phyloP scores from a whole-genome alignment of 345 rosid genomes.

The Pistacia vera region DNA sequence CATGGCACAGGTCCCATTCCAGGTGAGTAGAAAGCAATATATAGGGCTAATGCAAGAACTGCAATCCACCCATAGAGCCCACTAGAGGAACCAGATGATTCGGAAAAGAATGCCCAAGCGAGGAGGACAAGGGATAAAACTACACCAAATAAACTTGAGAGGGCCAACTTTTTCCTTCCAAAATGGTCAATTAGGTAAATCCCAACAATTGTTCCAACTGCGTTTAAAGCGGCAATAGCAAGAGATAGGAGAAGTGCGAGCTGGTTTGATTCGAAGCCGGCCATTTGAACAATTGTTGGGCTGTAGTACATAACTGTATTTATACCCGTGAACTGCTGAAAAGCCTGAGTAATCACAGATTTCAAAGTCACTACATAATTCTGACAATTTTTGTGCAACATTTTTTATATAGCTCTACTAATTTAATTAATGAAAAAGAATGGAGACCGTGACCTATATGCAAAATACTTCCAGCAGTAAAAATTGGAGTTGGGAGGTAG shows the following conservation, averaged over 20 bases:
- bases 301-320: slow-evolving; percentile 99
- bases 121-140: slow-evolving; percentile 63
- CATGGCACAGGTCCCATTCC: slow-evolving; percentile 99
- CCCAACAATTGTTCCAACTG: slow-evolving; percentile 80
- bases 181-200: slow-evolving; percentile 87
- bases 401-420: neutral
- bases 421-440: neutral
- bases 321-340: slow-evolving; percentile 95
- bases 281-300: slow-evolving; percentile 97
- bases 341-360: slow-evolving; percentile 62
- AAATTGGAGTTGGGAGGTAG: neutral
- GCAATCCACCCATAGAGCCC: slow-evolving; percentile 73
- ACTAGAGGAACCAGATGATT: slow-evolving; percentile 46
- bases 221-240: slow-evolving; percentile 82
- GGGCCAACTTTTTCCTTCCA: slow-evolving; percentile 79
- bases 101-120: slow-evolving; percentile 58
- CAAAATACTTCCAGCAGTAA: neutral
- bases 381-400: neutral
- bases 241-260: slow-evolving; percentile 84
- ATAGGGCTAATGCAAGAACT: slow-evolving; percentile 71
- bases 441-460: neutral
- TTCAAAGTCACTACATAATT: neutral
- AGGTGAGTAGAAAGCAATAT: slow-evolving; percentile 91
- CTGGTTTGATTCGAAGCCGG: slow-evolving; percentile 83
- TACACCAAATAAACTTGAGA: slow-evolving; percentile 82